A percentile compares a stretch with the other conserved stretches of the same genome.
Conservation (phyloP, 768 basidiomycete genomes). For the Pleurotus ostreatus region DNA sequence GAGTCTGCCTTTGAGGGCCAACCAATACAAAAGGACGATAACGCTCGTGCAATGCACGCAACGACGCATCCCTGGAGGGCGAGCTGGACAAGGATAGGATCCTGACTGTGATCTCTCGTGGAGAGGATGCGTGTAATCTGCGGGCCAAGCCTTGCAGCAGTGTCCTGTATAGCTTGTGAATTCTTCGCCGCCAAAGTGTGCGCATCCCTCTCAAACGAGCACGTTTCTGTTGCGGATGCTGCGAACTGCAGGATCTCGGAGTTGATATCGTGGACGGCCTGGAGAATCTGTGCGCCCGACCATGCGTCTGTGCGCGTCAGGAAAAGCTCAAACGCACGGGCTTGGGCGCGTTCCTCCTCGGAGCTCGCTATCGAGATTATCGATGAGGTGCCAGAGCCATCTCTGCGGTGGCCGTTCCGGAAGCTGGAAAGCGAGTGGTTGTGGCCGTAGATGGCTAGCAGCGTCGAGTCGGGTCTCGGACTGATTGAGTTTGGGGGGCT, state of each 20-base stretch:
- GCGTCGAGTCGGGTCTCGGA: background rate
- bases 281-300: constrained; percentile 77
- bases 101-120: constrained; percentile 65
- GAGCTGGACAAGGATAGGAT: constrained; percentile 73
- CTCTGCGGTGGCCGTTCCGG: constrained; percentile 9
- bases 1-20: constrained; percentile 68
- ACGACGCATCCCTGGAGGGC: constrained; percentile 70
- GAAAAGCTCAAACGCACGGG: constrained; percentile 59
- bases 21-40: constrained; percentile 72
- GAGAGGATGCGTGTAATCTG: constrained; percentile 58
- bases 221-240: constrained; percentile 68
- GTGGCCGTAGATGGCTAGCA: constrained; percentile 7
- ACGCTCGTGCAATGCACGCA: constrained; percentile 60
- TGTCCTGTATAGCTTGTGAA: constrained; percentile 52
- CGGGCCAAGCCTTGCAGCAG: constrained; percentile 58
- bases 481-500: constrained; percentile 1
- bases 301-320: constrained; percentile 71
- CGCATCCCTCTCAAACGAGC: constrained; percentile 43
- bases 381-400: constrained; percentile 2
- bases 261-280: constrained; percentile 77
- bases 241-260: constrained; percentile 80
- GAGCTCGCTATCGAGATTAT: constrained; percentile 11
- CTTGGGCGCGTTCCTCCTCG: constrained; percentile 56
- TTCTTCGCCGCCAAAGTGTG: background rate
- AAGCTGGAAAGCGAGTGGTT: constrained; percentile 1